phyloP scores from a whole-genome alignment of 2,329 filamentous ascomycete species.

The Nemania sp. region DNA sequence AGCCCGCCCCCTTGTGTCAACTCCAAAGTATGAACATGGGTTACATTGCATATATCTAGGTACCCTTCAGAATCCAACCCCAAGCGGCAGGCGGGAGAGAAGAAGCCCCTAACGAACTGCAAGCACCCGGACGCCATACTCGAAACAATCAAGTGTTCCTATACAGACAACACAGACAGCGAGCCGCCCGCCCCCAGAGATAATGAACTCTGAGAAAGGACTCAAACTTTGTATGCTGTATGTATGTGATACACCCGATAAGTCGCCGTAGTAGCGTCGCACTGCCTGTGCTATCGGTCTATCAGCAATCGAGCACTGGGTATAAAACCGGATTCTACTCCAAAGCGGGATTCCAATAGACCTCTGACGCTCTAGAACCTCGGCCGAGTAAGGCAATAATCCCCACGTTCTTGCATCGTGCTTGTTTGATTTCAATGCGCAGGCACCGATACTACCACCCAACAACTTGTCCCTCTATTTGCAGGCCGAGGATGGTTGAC shows the following conservation, averaged over 20 bases:
- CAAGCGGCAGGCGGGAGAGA: conserved; percentile 21
- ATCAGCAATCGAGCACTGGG: conserved; percentile 9
- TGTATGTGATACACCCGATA: conserved; percentile 17
- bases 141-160: background rate
- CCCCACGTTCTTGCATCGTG: background rate
- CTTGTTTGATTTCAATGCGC: background rate
- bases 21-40: background rate
- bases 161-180: conserved; percentile 4
- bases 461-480: background rate
- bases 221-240: background rate
- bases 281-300: conserved; percentile 19
- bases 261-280: conserved; percentile 26
- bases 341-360: background rate
- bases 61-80: conserved; percentile 1
- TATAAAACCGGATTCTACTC: conserved; percentile 15
- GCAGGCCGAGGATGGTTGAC: background rate
- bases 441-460: background rate
- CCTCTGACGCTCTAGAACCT: conserved; percentile 19
- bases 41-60: conserved; percentile 11
- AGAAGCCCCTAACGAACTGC: conserved; percentile 11
- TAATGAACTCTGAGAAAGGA: background rate
- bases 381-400: conserved; percentile 21
- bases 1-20: conserved; percentile 4
- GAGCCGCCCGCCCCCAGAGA: conserved; percentile 5
- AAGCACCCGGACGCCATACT: background rate